Conservation (phyloP, 352 stramenopile species). For the Halophytophthora batemanensis region DNA sequence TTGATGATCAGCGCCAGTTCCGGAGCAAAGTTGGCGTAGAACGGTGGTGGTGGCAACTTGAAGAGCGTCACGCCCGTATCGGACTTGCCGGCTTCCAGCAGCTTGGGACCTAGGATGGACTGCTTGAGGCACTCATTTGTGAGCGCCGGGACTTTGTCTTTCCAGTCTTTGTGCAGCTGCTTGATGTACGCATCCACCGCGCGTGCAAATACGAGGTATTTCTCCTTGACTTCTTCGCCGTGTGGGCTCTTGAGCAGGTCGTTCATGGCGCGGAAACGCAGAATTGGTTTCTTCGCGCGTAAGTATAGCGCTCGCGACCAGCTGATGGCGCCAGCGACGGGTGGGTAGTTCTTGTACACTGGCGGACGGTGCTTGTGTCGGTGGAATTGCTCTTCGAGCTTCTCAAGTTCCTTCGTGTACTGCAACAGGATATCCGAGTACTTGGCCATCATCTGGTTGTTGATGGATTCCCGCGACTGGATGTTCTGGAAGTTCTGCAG, state of each 20-base stretch:
- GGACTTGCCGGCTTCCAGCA: conserved; percentile 72
- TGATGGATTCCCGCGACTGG: conserved; percentile 93
- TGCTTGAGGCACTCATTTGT: conserved; percentile 93
- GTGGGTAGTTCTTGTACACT: conserved; percentile 93
- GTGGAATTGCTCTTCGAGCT: conserved; percentile 90
- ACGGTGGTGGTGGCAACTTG: conserved; percentile 88
- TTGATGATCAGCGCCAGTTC: conserved; percentile 95
- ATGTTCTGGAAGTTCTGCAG: conserved; percentile 98
- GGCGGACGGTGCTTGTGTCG: conserved; percentile 75
- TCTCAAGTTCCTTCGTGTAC: conserved; percentile 95
- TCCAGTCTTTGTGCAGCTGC: conserved; percentile 92
- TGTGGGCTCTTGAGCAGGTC: conserved; percentile 89
- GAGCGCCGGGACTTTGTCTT: conserved; percentile 77
- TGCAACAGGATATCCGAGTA: conserved; percentile 96
- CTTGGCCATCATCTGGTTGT: conserved; percentile 96
- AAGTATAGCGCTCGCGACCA: conserved; percentile 86
- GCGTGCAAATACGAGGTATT: conserved; percentile 93
- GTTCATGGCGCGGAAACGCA: conserved; percentile 92
- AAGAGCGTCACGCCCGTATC: conserved; percentile 74
- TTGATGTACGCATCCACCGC: conserved; percentile 93
- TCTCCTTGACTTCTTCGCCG: conserved; percentile 92
- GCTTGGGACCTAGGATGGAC: conserved; percentile 87
- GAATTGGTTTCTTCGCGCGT: conserved; percentile 92
- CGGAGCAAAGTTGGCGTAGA: conserved; percentile 92
- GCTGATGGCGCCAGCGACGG: conserved; percentile 81